Evolutionary conservation across 345 rosid species (phyloP).

Genomic region (Pseudoturritis turrita): DNA sequence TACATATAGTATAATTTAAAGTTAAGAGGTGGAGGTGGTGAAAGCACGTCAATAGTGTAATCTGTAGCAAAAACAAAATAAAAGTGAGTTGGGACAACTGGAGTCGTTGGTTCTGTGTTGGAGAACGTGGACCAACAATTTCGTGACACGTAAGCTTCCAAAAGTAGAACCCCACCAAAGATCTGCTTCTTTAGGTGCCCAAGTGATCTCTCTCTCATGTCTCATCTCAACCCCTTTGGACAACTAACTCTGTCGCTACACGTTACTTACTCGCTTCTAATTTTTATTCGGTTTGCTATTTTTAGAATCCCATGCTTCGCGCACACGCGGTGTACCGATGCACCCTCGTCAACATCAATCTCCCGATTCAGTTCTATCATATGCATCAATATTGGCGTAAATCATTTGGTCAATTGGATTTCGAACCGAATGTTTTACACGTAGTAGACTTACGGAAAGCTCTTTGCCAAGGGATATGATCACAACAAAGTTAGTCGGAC

Average conservation of each 20-base stretch:
- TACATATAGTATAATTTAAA: neutral
- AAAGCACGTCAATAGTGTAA: constrained; percentile 45
- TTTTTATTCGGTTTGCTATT: neutral
- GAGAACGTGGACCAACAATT: constrained; percentile 37
- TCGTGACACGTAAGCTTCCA: constrained; percentile 21
- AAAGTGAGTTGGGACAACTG: constrained; percentile 9
- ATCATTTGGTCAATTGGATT: no score
- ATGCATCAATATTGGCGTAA: no score
- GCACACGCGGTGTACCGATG: neutral
- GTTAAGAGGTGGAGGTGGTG: constrained; percentile 33
- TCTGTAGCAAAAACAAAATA: neutral
- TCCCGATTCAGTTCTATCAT: no score
- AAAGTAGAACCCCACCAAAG: neutral
- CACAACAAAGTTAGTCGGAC: no score
- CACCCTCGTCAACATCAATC: constrained; percentile 7
- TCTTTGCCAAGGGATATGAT: no score
- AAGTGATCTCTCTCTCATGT: constrained; percentile 7
- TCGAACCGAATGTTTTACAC: no score
- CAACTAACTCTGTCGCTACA: constrained; percentile 26
- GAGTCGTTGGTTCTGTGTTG: constrained; percentile 26
- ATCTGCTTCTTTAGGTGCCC: constrained; percentile 10
- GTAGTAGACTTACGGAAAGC: no score
- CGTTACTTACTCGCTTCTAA: constrained; percentile 6
- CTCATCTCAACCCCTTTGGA: neutral
- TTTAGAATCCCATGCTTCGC: neutral